phyloP scores from a whole-genome alignment of 352 stramenopile genomes.

The Phytophthora meadii region DNA sequence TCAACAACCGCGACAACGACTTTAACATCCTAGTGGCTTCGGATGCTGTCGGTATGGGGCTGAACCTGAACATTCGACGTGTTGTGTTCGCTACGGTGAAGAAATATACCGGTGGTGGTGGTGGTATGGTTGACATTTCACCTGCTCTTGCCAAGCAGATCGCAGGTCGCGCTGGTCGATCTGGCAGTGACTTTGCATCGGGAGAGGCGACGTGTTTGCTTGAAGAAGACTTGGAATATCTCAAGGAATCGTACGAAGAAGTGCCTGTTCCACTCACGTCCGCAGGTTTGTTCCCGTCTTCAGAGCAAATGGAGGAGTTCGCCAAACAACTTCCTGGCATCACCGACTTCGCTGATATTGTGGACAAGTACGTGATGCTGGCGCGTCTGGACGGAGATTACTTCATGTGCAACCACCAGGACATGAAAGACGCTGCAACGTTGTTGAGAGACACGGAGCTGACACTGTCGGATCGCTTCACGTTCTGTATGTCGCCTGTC shows the following conservation, averaged over 20 bases:
- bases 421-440: constrained; percentile 80
- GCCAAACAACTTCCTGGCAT: constrained; percentile 69
- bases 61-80: constrained; percentile 97
- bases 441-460: constrained; percentile 76
- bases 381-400: constrained; percentile 91
- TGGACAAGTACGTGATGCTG: constrained; percentile 88
- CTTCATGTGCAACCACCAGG: constrained; percentile 91
- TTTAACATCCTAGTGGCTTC: constrained; percentile 97
- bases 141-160: constrained; percentile 94
- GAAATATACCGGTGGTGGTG: constrained; percentile 86
- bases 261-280: constrained; percentile 76
- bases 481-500: constrained; percentile 90
- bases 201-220: constrained; percentile 89
- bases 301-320: constrained; percentile 90
- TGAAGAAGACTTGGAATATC: constrained; percentile 82
- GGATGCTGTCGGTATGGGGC: constrained; percentile 97
- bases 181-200: constrained; percentile 80
- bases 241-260: constrained; percentile 82
- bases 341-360: constrained; percentile 69
- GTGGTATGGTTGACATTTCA: constrained; percentile 77
- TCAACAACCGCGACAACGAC: constrained; percentile 92
- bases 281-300: constrained; percentile 91
- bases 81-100: constrained; percentile 94
- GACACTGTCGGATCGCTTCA: constrained; percentile 81
- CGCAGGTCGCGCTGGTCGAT: constrained; percentile 91